Conservation (phyloP, 2,329 filamentous ascomycete species). For the Fusarium sacchari region DNA sequence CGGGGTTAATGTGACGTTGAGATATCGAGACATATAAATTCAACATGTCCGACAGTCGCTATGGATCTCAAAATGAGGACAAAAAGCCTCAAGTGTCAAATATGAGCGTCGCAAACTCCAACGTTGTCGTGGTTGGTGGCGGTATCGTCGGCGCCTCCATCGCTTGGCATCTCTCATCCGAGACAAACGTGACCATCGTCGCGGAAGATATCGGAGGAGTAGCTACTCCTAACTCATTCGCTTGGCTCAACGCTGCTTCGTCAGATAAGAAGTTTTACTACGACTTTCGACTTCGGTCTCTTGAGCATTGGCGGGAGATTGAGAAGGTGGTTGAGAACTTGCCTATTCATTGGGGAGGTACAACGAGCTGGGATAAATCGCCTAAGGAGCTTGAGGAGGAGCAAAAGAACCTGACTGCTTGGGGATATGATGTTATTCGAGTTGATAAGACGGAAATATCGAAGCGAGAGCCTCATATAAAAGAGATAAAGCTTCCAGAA, state of each 20-base stretch:
- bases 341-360: constrained; percentile 9
- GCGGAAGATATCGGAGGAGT: constrained; percentile 19
- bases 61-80: fast-evolving
- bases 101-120: neutral
- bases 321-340: neutral
- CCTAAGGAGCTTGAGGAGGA: neutral
- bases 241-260: constrained; percentile 15
- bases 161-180: constrained; percentile 15
- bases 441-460: neutral
- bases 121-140: constrained; percentile 9
- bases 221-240: constrained; percentile 12
- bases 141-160: constrained; percentile 24
- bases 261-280: constrained; percentile 12
- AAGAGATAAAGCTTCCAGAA: neutral
- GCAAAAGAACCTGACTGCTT: neutral
- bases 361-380: constrained; percentile 2
- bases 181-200: constrained; percentile 14
- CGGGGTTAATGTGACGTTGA: neutral
- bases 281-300: constrained; percentile 8
- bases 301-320: constrained; percentile 12
- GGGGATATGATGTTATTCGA: constrained; percentile 1
- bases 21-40: neutral
- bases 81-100: fast-evolving
- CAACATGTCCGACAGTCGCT: neutral
- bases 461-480: neutral